phyloP scores from a whole-genome alignment of 2,329 filamentous ascomycete species.

The Fusarium hostae region DNA sequence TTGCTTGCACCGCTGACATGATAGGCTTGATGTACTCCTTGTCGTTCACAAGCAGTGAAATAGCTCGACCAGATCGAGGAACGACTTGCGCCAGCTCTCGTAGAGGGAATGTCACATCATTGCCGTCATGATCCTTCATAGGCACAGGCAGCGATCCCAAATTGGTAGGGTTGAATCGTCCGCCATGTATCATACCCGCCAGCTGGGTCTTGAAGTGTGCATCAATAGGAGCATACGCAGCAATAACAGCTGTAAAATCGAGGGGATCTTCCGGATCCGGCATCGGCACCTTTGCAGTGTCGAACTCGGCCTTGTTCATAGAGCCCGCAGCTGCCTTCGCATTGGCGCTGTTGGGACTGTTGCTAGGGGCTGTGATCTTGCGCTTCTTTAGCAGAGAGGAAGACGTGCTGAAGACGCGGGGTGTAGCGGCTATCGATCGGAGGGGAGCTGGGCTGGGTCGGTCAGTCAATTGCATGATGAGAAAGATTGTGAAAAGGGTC shows the following conservation, averaged over 20 bases:
- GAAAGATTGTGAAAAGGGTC: not conserved
- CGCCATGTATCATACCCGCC: conserved; percentile 55
- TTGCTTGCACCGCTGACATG: conserved; percentile 64
- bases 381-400: conserved; percentile 52
- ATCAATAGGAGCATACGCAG: conserved; percentile 55
- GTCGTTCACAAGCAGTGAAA: conserved; percentile 57
- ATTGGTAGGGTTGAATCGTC: conserved; percentile 63
- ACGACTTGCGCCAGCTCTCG: conserved; percentile 66
- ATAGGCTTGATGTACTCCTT: conserved; percentile 62
- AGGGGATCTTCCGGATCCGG: conserved; percentile 58
- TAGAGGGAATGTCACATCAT: conserved; percentile 57
- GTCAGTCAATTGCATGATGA: conserved; percentile 29
- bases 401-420: conserved; percentile 48
- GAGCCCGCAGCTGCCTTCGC: conserved; percentile 32
- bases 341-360: conserved; percentile 43
- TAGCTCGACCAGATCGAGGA: conserved; percentile 55
- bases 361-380: conserved; percentile 48
- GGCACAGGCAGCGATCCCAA: conserved; percentile 59
- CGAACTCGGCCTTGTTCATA: conserved; percentile 31
- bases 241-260: conserved; percentile 61
- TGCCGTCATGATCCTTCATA: conserved; percentile 46
- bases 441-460: conserved; percentile 25
- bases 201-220: conserved; percentile 58
- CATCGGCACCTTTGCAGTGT: conserved; percentile 39
- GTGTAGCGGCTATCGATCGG: conserved; percentile 11